Evolutionary conservation across 1,284 basidiomycete genomes (phyloP).

Genomic region (Puccinia polysora): DNA sequence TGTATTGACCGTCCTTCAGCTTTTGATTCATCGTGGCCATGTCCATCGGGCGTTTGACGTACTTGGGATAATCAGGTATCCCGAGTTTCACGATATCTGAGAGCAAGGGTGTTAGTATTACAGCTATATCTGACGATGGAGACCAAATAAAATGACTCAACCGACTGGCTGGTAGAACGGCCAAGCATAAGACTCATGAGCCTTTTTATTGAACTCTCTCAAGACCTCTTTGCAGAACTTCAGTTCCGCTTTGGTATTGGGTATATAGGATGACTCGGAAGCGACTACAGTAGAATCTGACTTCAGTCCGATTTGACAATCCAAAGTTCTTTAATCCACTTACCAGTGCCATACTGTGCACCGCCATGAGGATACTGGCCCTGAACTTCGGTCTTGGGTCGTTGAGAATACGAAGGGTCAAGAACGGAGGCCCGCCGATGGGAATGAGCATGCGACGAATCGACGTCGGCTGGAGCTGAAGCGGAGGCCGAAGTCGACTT

Average conservation of each 20-base stretch:
- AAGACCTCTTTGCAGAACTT: constrained; percentile 74
- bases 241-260: constrained; percentile 75
- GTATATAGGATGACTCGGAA: constrained; percentile 47
- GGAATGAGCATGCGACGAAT: constrained; percentile 65
- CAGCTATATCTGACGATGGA: not conserved
- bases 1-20: constrained; percentile 70
- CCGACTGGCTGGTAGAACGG: constrained; percentile 93
- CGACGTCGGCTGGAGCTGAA: constrained; percentile 81
- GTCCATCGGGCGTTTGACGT: constrained; percentile 94
- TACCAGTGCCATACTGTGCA: not conserved
- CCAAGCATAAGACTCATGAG: constrained; percentile 67
- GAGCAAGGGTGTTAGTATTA: constrained; percentile 15
- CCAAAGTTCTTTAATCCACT: not conserved
- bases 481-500: constrained; percentile 54
- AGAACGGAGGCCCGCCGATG: constrained; percentile 22
- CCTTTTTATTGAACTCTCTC: constrained; percentile 72
- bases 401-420: constrained; percentile 15
- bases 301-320: not conserved
- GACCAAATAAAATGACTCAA: constrained; percentile 49
- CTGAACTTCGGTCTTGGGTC: not conserved
- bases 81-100: constrained; percentile 71
- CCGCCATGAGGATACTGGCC: not conserved
- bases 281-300: not conserved
- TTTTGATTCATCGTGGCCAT: constrained; percentile 79
- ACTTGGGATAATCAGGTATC: constrained; percentile 76